These are phyloP conservation scores for Penicillium coprophilum DNA, from an alignment of 495 filamentous ascomycete genomes.

Conservation along the genomic window DNA sequence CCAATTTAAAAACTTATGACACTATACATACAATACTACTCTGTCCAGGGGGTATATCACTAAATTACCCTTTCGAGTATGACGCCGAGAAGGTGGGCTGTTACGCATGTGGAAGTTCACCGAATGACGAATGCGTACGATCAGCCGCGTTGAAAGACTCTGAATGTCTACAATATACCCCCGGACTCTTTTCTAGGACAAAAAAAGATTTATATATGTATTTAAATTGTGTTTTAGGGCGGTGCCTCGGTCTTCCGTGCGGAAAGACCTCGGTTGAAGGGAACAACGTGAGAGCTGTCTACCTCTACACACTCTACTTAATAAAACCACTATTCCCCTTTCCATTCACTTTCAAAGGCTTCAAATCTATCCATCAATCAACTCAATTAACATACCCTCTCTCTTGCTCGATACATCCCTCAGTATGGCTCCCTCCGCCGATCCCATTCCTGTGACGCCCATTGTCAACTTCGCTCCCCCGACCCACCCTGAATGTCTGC, in stretches of 20 bases:
- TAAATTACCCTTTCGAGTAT: not conserved
- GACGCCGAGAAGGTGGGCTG: slow-evolving; percentile 1
- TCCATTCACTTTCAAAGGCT: not conserved
- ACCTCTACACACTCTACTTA: not conserved
- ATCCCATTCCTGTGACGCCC: slow-evolving; percentile 16
- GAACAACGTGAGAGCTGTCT: slow-evolving; percentile 8
- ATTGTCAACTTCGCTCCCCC: slow-evolving; percentile 22
- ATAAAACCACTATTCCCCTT: not conserved
- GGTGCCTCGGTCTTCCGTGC: slow-evolving; percentile 9
- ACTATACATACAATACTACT: too few species aligned
- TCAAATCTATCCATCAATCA: not conserved
- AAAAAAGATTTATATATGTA: too few species aligned
- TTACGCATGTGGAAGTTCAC: slow-evolving; percentile 1
- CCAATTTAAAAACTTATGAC: too few species aligned
- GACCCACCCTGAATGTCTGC: slow-evolving; percentile 39
- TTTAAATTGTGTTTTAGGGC: not conserved
- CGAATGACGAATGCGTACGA: not conserved
- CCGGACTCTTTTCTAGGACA: too few species aligned
- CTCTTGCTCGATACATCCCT: not conserved
- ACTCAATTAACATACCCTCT: not conserved
- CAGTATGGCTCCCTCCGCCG: slow-evolving; percentile 26
- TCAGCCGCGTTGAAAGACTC: not conserved
- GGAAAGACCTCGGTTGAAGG: slow-evolving; percentile 21
- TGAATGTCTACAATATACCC: not conserved
- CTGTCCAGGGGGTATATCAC: too few species aligned